A percentile compares a stretch with the other conserved stretches of the same genome.
Conservation (phyloP, 257 asterid genomes). For the Nicotiana paniculata region DNA sequence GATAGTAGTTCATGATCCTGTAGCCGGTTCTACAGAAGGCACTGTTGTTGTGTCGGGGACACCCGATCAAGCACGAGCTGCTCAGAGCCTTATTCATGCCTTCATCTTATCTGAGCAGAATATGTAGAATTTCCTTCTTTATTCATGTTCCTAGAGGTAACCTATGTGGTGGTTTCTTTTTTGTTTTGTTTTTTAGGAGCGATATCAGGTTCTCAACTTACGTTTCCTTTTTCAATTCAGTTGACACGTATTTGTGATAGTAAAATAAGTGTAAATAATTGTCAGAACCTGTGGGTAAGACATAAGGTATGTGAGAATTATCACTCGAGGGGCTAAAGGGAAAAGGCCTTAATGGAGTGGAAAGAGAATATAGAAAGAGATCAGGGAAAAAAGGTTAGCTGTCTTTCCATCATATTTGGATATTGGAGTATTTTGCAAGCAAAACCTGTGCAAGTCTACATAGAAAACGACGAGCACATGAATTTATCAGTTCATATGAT, state of each 20-base stretch:
- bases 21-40: constrained; percentile 13
- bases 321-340: neutral
- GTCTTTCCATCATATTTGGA: neutral
- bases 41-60: constrained; percentile 10
- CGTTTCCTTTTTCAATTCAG: neutral
- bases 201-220: neutral
- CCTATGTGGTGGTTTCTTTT: neutral
- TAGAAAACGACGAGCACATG: neutral
- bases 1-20: constrained; percentile 14
- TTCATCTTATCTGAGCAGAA: constrained; percentile 10
- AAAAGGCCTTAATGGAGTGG: neutral
- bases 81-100: constrained; percentile 19
- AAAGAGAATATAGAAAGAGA: neutral
- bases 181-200: neutral
- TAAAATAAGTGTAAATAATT: neutral
- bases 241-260: neutral
- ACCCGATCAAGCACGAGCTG: constrained; percentile 9
- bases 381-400: neutral
- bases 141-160: neutral
- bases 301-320: neutral
- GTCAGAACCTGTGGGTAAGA: neutral
- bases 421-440: neutral
- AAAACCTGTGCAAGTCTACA: neutral
- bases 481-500: neutral
- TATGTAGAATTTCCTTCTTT: neutral